Conservation (phyloP, 805 yeast species). For the Myxozyma geophila region DNA sequence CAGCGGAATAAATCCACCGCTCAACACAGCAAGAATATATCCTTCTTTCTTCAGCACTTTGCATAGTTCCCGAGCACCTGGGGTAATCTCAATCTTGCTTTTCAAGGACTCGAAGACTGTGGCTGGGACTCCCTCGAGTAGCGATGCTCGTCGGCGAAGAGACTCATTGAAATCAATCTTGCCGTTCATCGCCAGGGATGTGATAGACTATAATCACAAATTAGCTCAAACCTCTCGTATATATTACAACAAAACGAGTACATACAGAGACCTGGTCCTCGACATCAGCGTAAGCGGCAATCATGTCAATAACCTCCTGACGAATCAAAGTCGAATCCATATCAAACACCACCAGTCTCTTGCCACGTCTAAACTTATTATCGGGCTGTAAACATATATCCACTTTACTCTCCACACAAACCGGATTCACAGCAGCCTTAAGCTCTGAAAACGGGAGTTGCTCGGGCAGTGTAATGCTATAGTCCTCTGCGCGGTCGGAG, state of each 20-base stretch:
- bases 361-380: slow-evolving; percentile 18
- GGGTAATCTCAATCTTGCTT: slow-evolving; percentile 70
- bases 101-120: slow-evolving; percentile 80
- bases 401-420: slow-evolving; percentile 17
- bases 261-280: slow-evolving; percentile 78
- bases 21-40: slow-evolving; percentile 78
- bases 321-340: slow-evolving; percentile 97
- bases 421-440: slow-evolving; percentile 9
- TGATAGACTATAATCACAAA: slow-evolving; percentile 53
- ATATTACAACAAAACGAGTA: neutral
- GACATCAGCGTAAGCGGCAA: slow-evolving; percentile 91
- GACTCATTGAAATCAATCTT: slow-evolving; percentile 90
- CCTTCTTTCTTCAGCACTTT: slow-evolving; percentile 64
- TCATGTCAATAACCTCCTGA: slow-evolving; percentile 95
- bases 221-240: neutral
- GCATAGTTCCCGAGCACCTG: slow-evolving; percentile 79
- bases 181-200: slow-evolving; percentile 96
- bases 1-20: slow-evolving; percentile 93
- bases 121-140: slow-evolving; percentile 82
- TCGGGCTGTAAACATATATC: slow-evolving; percentile 31
- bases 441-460: slow-evolving; percentile 6
- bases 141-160: slow-evolving; percentile 68
- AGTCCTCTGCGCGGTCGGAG: slow-evolving; percentile 30
- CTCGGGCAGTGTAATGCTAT: slow-evolving; percentile 15
- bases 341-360: slow-evolving; percentile 78